phyloP scores from a whole-genome alignment of 225 moss, liverwort and hornwort species.

The Climacium dendroides region DNA sequence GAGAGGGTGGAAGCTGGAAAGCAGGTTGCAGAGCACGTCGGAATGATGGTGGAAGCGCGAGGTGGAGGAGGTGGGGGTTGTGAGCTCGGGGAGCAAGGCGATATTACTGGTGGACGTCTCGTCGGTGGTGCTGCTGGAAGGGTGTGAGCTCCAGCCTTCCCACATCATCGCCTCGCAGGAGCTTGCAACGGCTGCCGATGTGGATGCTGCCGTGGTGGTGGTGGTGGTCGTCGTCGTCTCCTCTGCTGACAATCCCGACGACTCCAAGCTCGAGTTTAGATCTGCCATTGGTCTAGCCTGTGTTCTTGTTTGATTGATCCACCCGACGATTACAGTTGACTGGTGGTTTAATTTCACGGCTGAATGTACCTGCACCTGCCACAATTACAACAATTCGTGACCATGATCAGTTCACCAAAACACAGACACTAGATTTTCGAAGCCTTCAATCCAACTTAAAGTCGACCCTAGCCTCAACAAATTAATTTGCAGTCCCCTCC shows the following conservation, averaged over 20 bases:
- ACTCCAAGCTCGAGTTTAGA: constrained; percentile 13
- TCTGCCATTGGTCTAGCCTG: constrained; percentile 3
- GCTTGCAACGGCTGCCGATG: neutral
- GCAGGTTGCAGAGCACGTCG: constrained; percentile 21
- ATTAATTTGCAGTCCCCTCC: neutral
- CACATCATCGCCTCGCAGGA: constrained; percentile 22
- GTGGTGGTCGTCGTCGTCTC: neutral
- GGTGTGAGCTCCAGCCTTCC: constrained; percentile 23
- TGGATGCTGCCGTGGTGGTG: neutral
- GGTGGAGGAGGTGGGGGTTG: neutral
- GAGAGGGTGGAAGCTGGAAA: constrained; percentile 20
- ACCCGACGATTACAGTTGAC: constrained; percentile 5
- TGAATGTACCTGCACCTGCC: neutral
- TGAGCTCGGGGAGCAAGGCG: neutral
- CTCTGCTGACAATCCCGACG: constrained; percentile 7
- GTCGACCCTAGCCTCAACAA: neutral
- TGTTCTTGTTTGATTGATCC: neutral
- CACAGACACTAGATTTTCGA: neutral
- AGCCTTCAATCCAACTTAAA: neutral
- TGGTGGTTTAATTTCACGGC: neutral
- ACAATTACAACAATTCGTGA: neutral
- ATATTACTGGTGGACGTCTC: constrained; percentile 3
- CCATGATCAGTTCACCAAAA: neutral
- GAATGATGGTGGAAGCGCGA: constrained; percentile 8
- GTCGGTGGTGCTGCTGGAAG: neutral